phyloP scores from a whole-genome alignment of 1,284 basidiomycete genomes.

The Cryptococcus sp. region DNA sequence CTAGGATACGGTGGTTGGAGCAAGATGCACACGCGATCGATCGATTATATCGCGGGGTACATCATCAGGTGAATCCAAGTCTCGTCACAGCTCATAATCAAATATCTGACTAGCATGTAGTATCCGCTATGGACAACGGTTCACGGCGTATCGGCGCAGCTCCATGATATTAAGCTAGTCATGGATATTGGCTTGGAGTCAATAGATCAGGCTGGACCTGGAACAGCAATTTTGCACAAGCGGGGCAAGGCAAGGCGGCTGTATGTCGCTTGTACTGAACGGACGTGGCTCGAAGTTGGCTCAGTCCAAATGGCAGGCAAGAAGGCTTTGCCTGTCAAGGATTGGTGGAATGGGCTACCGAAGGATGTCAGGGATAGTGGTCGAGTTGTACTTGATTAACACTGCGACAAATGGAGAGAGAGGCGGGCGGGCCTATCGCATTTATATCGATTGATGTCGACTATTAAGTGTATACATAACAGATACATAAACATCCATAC shows the following conservation, averaged over 20 bases:
- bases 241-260: slow-evolving; percentile 6
- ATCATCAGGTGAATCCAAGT: slow-evolving; percentile 64
- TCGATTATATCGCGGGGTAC: slow-evolving; percentile 66
- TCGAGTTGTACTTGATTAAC: neutral
- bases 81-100: neutral
- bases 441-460: too few relatives aligned
- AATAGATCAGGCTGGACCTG: slow-evolving; percentile 26
- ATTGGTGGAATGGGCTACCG: slow-evolving; percentile 65
- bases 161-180: slow-evolving; percentile 6
- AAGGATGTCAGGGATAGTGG: slow-evolving; percentile 19
- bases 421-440: too few relatives aligned
- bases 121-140: slow-evolving; percentile 45
- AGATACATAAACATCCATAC: too few relatives aligned
- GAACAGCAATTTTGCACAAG: slow-evolving; percentile 18
- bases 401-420: neutral
- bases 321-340: slow-evolving; percentile 55
- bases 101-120: slow-evolving; percentile 16
- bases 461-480: too few relatives aligned
- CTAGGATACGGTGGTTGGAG: slow-evolving; percentile 61
- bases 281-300: slow-evolving; percentile 58
- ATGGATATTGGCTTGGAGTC: neutral
- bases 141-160: slow-evolving; percentile 15
- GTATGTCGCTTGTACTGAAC: slow-evolving; percentile 48
- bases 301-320: slow-evolving; percentile 63
- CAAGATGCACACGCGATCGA: slow-evolving; percentile 64